Conservation (phyloP, 805 yeast species). For the Myxozyma geophila region DNA sequence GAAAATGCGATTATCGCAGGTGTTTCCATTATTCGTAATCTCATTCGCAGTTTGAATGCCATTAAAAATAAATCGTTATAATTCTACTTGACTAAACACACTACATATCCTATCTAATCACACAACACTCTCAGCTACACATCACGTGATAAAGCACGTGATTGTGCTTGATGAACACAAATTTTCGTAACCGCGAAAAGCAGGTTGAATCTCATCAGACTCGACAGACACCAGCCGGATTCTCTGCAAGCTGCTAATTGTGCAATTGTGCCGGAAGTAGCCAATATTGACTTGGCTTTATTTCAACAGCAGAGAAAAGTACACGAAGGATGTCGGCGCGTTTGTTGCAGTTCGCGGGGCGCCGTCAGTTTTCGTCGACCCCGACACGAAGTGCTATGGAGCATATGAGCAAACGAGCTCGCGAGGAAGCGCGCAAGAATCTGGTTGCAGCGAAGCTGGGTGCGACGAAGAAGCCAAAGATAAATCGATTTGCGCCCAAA, state of each 20-base stretch:
- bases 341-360: constrained; percentile 8
- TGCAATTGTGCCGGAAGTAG: neutral
- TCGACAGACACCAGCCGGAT: no score
- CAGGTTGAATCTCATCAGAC: no score
- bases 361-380: neutral
- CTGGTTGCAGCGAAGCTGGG: neutral
- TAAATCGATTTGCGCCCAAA: constrained; percentile 21
- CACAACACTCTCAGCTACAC: no score
- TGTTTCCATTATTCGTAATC: no score
- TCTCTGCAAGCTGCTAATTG: neutral
- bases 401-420: neutral
- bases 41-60: no score
- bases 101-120: no score
- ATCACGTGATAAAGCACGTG: no score
- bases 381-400: neutral
- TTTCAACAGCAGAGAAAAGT: neutral
- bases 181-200: no score
- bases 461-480: constrained; percentile 8
- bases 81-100: no score
- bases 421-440: neutral
- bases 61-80: no score
- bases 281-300: neutral
- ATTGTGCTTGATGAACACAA: no score
- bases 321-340: constrained; percentile 9
- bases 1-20: no score